Evolutionary conservation across 106 monocot genomes (phyloP).

Genomic region (Dendrobium huoshanense): DNA sequence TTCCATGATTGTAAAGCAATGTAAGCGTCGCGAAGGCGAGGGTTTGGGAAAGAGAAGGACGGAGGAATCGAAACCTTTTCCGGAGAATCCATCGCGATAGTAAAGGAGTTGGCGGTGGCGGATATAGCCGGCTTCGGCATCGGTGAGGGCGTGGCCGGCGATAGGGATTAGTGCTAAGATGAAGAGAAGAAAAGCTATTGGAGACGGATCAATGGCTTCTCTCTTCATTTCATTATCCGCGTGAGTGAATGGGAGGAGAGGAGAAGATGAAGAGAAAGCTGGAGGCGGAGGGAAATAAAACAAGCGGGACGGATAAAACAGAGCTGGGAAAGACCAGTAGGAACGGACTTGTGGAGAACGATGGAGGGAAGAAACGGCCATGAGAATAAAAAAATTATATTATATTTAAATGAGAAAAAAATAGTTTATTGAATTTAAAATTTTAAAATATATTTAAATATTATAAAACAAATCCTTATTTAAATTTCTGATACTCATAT

Average conservation of each 20-base stretch:
- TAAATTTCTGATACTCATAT: no score
- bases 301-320: neutral
- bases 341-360: neutral
- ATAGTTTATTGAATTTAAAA: no score
- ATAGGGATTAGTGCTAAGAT: neutral
- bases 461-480: no score
- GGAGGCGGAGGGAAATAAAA: no score
- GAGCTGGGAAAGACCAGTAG: neutral
- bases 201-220: neutral
- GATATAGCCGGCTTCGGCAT: slow-evolving; percentile 5
- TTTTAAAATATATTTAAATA: no score
- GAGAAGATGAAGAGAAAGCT: neutral
- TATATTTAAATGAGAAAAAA: no score
- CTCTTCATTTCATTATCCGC: neutral
- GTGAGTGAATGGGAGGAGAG: neutral
- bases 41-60: slow-evolving; percentile 16
- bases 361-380: no score
- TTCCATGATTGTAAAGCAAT: slow-evolving; percentile 48
- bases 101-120: slow-evolving; percentile 55
- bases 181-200: neutral
- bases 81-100: slow-evolving; percentile 33
- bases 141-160: neutral
- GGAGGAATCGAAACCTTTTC: slow-evolving; percentile 16
- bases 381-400: no score
- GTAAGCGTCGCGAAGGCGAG: slow-evolving; percentile 28